Evolutionary conservation across 257 asterid species (phyloP).

Genomic region (Nicotiana benthamiana): DNA sequence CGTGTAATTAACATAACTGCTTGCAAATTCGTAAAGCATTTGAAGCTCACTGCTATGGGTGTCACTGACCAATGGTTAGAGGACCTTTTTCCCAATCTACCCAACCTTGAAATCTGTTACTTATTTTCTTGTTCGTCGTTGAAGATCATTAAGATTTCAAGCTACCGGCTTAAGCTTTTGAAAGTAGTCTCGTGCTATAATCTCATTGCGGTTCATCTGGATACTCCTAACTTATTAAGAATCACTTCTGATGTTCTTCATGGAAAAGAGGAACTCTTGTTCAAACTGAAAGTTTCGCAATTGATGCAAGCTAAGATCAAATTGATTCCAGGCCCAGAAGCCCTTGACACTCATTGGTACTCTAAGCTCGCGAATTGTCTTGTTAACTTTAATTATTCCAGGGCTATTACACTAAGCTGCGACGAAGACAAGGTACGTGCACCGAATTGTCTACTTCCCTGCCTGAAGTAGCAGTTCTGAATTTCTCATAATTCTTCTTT

Average conservation of each 20-base stretch:
- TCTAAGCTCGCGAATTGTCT: background rate
- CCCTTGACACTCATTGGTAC: background rate
- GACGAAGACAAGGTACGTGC: background rate
- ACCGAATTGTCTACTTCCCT: background rate
- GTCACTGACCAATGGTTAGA: background rate
- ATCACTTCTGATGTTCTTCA: background rate
- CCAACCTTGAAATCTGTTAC: background rate
- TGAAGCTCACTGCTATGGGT: background rate
- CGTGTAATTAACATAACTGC: background rate
- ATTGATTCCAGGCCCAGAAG: background rate
- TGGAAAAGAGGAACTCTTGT: background rate
- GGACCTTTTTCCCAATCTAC: background rate
- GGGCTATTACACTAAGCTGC: background rate
- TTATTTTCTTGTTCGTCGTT: background rate
- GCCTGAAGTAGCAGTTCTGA: background rate
- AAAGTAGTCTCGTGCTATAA: background rate
- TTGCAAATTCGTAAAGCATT: background rate
- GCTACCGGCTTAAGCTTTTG: background rate
- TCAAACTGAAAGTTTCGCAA: background rate
- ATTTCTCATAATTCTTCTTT: background rate
- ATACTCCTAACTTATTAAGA: background rate
- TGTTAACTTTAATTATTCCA: constrained; percentile 8
- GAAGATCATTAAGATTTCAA: background rate
- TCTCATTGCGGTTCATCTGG: background rate
- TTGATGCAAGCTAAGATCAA: background rate